These are phyloP conservation scores for Salmacisia buchloeana DNA, from an alignment of 1,284 basidiomycete genomes.

Conservation along the genomic window DNA sequence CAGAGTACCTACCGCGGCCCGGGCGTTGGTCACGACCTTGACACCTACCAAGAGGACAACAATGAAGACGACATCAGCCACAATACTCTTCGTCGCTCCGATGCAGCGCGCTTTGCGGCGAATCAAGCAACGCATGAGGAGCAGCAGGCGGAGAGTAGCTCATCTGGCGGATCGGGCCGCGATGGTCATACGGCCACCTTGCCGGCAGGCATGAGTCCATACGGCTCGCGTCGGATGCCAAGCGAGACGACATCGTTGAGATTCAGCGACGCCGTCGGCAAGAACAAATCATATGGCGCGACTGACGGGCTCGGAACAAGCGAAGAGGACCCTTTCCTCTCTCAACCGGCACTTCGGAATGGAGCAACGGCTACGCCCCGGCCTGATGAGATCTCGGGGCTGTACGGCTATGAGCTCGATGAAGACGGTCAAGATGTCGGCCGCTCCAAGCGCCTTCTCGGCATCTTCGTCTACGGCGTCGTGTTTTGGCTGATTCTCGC, in stretches of 20 bases:
- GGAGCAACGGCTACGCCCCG: constrained; percentile 11
- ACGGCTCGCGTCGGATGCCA: constrained; percentile 5
- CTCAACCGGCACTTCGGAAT: constrained; percentile 1
- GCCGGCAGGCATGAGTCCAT: constrained; percentile 4
- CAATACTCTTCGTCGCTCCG: not conserved
- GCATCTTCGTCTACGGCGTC: constrained; percentile 49
- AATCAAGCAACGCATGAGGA: not conserved
- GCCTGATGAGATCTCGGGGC: constrained; percentile 6
- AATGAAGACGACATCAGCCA: not conserved
- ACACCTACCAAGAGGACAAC: not conserved
- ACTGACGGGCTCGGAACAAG: constrained; percentile 20
- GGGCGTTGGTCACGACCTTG: not conserved
- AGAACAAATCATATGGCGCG: constrained; percentile 19
- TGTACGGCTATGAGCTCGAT: constrained; percentile 46
- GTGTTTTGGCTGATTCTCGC: constrained; percentile 82
- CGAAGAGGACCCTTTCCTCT: constrained; percentile 12
- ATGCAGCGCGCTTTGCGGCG: not conserved
- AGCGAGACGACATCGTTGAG: constrained; percentile 3
- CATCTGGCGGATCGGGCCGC: constrained; percentile 4
- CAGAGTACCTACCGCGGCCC: not conserved
- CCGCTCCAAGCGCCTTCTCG: constrained; percentile 25
- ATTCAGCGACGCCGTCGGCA: constrained; percentile 13
- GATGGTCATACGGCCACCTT: not conserved
- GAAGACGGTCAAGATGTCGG: constrained; percentile 38
- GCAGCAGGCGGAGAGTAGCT: constrained; percentile 11